These are phyloP conservation scores for Hypoxylon subgilvum DNA, from an alignment of 495 filamentous ascomycete species.

Conservation along the genomic window DNA sequence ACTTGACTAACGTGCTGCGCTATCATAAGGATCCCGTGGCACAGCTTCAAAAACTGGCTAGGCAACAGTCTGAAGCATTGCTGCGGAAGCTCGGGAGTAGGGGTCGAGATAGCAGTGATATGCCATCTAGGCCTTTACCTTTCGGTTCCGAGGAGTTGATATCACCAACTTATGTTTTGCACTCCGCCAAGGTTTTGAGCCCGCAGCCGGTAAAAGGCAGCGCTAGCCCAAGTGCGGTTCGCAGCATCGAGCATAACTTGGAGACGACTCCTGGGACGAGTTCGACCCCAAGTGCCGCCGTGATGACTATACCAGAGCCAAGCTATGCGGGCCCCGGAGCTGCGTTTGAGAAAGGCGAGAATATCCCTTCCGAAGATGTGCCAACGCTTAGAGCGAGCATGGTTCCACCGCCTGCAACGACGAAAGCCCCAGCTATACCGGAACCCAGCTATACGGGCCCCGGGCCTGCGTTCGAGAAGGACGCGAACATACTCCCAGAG, in stretches of 20 bases:
- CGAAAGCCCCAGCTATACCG: conserved; percentile 28
- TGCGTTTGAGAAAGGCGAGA: conserved; percentile 56
- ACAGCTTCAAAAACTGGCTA: conserved; percentile 71
- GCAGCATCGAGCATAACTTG: conserved; percentile 33
- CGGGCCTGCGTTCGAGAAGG: conserved; percentile 55
- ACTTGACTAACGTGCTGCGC: conserved; percentile 59
- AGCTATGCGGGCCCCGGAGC: conserved; percentile 54
- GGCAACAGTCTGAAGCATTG: conserved; percentile 65
- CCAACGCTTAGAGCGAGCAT: conserved; percentile 40
- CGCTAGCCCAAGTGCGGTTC: conserved; percentile 39
- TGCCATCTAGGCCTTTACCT: conserved; percentile 52
- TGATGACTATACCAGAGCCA: conserved; percentile 41
- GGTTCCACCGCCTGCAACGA: neutral
- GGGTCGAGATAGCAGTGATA: conserved; percentile 34
- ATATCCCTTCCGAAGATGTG: conserved; percentile 40
- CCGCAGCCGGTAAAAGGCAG: conserved; percentile 51
- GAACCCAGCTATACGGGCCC: conserved; percentile 55
- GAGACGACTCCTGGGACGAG: conserved; percentile 25
- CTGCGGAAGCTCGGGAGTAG: conserved; percentile 49
- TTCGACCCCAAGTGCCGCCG: conserved; percentile 8
- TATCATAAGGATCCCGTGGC: conserved; percentile 70
- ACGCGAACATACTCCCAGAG: conserved; percentile 41
- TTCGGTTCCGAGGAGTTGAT: conserved; percentile 54
- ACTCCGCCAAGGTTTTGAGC: conserved; percentile 44
- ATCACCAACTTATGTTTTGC: conserved; percentile 56